Evolutionary conservation across 495 filamentous ascomycete genomes (phyloP), one percentile per base, ranked within the genome.

Genomic region (Neurospora sp.): DNA sequence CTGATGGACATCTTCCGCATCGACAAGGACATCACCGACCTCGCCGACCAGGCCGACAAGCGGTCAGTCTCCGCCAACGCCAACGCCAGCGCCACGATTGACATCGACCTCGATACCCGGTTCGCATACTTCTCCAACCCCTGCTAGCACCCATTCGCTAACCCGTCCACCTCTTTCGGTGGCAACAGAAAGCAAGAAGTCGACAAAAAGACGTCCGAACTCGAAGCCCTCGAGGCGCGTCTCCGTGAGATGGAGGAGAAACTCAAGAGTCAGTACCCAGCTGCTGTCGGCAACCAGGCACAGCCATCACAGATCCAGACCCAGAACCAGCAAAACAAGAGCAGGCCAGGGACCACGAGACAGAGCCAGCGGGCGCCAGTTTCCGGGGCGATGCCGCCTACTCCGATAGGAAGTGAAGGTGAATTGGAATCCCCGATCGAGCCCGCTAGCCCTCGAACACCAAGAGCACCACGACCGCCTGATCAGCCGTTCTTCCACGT

Each of bases 1-100:
- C 86, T 98, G 70, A 92, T 96, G 83, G 92, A 94, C 80, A 90
- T 94, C 74, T 98, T 98, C 81, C 87, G 90, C 75, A 89, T 96
- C 76, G 91, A 97, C 75, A 92, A 90, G 77, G 89, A 89, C 75
- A 83, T 97, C 73, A 89, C 92, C 76, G 87, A 92, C 73, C 86
- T 98, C 31, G 88, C 91, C 71, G 87, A 91, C 76, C 89, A 90
- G 71, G 89, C 97, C 59, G 90, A 96, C 79, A 89, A 93, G 80
- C 95, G 94, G 94, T 98, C 86, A 79, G 90, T 84, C 70, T 38
- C 73, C 74, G 70, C 70, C 41, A 68, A 31, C 69, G 20, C 71
- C 69, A 40, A 72, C 38, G 14, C 59, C 68, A 70, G 45, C 44
- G 48, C 53, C 53, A 37, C 27, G 14, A 65, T 65, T 65, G 53